Percentiles rank a stretch among this genome's conserved stretches.
Evolutionary conservation across 345 rosid species (phyloP).

Genomic region (Gossypium mustelinum): DNA sequence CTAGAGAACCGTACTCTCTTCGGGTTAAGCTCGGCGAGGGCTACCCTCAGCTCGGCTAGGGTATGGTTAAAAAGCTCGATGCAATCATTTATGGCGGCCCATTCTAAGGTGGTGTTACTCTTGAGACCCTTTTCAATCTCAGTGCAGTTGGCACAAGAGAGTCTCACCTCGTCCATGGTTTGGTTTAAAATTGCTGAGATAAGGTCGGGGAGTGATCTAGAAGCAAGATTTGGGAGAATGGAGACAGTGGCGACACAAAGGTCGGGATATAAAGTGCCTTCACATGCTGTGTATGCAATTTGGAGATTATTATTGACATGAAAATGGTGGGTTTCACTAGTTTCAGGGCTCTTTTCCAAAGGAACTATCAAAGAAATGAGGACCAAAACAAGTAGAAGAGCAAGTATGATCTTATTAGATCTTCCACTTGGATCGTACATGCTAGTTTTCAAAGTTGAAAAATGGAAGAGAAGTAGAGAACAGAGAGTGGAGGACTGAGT

Average conservation of each 20-base stretch:
- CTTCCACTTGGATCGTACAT: conserved; percentile 18
- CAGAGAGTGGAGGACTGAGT: not conserved
- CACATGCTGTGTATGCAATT: conserved; percentile 34
- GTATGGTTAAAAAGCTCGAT: conserved; percentile 52
- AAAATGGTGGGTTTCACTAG: conserved; percentile 18
- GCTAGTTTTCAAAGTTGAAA: not conserved
- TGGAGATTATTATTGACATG: conserved; percentile 28
- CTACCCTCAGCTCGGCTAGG: conserved; percentile 38
- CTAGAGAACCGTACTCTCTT: conserved; percentile 16
- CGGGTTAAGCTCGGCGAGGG: conserved; percentile 39
- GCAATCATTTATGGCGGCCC: conserved; percentile 58
- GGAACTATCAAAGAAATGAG: not conserved
- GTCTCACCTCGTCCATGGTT: conserved; percentile 40
- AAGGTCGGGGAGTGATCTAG: conserved; percentile 36
- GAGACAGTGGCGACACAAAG: conserved; percentile 57
- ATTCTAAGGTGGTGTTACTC: conserved; percentile 31
- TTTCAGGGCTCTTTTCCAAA: conserved; percentile 9
- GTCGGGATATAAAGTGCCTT: conserved; percentile 49
- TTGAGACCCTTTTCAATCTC: conserved; percentile 22
- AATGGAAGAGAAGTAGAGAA: not conserved
- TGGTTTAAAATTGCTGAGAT: conserved; percentile 46
- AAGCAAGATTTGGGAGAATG: conserved; percentile 39
- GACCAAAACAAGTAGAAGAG: conserved; percentile 19
- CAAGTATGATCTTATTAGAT: conserved; percentile 9
- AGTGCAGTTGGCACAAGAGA: conserved; percentile 42